phyloP scores from a whole-genome alignment of 495 filamentous ascomycete genomes.

The Talaromyces trachyspermus region DNA sequence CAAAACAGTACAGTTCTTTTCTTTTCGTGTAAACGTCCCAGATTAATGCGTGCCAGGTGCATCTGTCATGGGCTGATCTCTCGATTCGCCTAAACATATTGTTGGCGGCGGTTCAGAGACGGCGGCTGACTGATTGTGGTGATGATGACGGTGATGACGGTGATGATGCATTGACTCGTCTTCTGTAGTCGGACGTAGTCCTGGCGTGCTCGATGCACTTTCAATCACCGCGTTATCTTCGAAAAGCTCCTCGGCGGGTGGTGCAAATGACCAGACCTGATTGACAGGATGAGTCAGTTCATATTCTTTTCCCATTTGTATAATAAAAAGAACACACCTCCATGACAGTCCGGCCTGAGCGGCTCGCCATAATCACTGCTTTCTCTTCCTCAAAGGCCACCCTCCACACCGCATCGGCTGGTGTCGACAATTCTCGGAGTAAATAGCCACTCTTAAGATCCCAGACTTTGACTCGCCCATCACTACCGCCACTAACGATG shows the following conservation, averaged over 20 bases:
- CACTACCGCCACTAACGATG: constrained; percentile 90
- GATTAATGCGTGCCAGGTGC: constrained; percentile 12
- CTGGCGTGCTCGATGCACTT: constrained; percentile 34
- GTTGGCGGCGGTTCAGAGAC: constrained; percentile 31
- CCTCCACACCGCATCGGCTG: constrained; percentile 92
- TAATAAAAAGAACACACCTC: constrained; percentile 53
- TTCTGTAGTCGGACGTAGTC: constrained; percentile 14
- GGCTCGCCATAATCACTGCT: constrained; percentile 87
- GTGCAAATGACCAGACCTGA: constrained; percentile 88
- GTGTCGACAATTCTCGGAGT: constrained; percentile 83
- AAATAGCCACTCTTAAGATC: constrained; percentile 82
- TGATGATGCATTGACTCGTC: constrained; percentile 10
- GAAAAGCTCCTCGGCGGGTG: constrained; percentile 55
- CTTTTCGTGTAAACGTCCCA: background rate
- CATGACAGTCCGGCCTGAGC: constrained; percentile 83
- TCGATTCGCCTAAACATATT: constrained; percentile 20
- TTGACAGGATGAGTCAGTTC: constrained; percentile 11
- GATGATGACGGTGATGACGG: constrained; percentile 3
- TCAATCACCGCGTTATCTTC: constrained; percentile 24
- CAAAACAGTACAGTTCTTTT: too few relatives aligned
- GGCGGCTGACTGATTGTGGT: background rate
- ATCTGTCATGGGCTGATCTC: constrained; percentile 36
- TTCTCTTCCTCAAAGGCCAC: constrained; percentile 98
- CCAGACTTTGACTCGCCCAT: constrained; percentile 97
- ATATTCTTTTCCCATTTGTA: constrained; percentile 9